Evolutionary conservation across 164 flowering plant genomes (phyloP).

Genomic region (Vitis riparia): DNA sequence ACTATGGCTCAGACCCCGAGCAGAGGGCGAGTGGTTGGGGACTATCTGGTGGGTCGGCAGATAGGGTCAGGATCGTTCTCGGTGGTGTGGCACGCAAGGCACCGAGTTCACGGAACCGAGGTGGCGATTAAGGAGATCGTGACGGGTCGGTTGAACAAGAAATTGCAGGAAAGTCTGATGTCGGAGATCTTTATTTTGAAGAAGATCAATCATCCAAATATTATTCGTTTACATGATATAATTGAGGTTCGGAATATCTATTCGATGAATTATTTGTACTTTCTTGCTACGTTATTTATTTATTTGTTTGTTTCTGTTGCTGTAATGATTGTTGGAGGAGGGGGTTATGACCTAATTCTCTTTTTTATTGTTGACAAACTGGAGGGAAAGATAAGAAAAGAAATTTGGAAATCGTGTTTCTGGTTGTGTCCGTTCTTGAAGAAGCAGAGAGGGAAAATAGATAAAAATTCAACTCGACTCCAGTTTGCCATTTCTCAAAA

Average conservation of each 20-base stretch:
- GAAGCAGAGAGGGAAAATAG: too few relatives aligned
- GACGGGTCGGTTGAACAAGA: constrained; percentile 58
- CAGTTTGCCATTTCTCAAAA: too few relatives aligned
- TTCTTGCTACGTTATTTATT: constrained; percentile 14
- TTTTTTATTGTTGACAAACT: constrained; percentile 6
- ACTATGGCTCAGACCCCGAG: constrained; percentile 55
- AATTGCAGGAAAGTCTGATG: constrained; percentile 83
- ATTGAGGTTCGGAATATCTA: constrained; percentile 57
- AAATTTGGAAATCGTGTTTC: too few relatives aligned
- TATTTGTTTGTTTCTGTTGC: not conserved
- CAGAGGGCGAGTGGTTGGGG: constrained; percentile 68
- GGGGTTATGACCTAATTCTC: not conserved
- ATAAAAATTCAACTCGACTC: too few relatives aligned
- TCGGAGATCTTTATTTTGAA: constrained; percentile 77
- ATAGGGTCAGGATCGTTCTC: constrained; percentile 96
- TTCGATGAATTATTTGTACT: too few relatives aligned
- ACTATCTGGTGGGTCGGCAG: constrained; percentile 69
- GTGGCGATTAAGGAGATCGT: constrained; percentile 94
- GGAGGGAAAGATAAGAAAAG: not conserved
- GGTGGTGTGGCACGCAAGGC: constrained; percentile 90
- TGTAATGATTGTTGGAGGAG: too few relatives aligned
- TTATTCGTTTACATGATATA: constrained; percentile 79
- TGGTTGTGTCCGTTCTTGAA: too few relatives aligned
- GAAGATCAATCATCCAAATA: constrained; percentile 84
- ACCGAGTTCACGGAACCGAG: constrained; percentile 77